phyloP scores from a whole-genome alignment of 2,329 filamentous ascomycete species.

The Botryosphaeria agaves region DNA sequence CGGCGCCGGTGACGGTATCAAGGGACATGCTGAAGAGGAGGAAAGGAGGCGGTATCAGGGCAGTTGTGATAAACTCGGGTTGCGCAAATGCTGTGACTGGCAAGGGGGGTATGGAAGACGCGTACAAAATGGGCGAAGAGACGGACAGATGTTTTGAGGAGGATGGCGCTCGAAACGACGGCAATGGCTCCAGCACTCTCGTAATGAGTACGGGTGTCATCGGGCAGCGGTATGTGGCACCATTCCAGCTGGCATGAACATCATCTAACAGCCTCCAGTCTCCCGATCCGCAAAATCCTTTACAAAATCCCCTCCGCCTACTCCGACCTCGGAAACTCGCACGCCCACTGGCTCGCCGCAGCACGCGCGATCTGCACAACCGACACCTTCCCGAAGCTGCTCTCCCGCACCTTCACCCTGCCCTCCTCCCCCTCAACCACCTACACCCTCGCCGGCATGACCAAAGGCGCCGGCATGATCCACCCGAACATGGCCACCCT shows the following conservation, averaged over 20 bases:
- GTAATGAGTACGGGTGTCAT: conserved; percentile 99
- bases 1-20: conserved; percentile 81
- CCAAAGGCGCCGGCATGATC: conserved; percentile 98
- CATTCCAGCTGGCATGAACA: conserved; percentile 1
- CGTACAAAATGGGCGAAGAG: conserved; percentile 60
- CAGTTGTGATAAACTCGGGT: conserved; percentile 84
- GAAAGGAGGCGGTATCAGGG: conserved; percentile 52
- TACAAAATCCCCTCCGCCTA: conserved; percentile 64
- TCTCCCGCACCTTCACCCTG: conserved; percentile 68
- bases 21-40: conserved; percentile 50
- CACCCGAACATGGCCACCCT: conserved; percentile 98
- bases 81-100: conserved; percentile 97
- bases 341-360: conserved; percentile 72
- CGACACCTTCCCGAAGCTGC: conserved; percentile 93
- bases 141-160: conserved; percentile 48
- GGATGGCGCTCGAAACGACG: conserved; percentile 19
- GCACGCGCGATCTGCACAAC: conserved; percentile 94
- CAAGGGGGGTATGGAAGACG: conserved; percentile 75
- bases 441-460: conserved; percentile 85
- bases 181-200: conserved; percentile 45
- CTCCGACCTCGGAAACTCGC: conserved; percentile 50
- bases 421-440: conserved; percentile 59
- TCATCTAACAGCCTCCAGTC: conserved; percentile 24
- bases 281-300: conserved; percentile 84
- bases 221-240: conserved; percentile 52